phyloP scores from a whole-genome alignment of 768 basidiomycete genomes.

The Atractiella rhizophila region DNA sequence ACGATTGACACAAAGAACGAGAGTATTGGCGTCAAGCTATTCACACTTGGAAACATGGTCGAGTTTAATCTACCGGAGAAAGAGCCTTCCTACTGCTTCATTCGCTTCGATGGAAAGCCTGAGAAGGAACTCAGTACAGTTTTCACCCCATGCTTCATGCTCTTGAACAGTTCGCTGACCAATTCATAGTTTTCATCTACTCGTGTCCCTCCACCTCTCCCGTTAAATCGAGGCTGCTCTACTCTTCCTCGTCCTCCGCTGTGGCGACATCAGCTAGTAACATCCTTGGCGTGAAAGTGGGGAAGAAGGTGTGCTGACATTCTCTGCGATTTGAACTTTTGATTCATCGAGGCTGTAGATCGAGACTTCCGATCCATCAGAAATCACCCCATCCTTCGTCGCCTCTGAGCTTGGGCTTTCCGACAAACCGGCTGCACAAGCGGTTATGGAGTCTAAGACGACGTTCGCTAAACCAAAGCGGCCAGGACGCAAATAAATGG shows the following conservation, averaged over 20 bases:
- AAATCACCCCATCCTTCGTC: not conserved
- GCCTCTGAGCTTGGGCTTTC: not conserved
- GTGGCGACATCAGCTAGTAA: not conserved
- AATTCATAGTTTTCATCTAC: conserved; percentile 55
- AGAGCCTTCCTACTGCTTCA: conserved; percentile 6
- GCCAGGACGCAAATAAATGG: not conserved
- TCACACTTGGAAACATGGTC: conserved; percentile 35
- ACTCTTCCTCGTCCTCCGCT: conserved; percentile 31
- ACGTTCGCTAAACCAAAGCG: not conserved
- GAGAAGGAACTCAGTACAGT: conserved; percentile 31
- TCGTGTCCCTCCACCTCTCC: conserved; percentile 60
- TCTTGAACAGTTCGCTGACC: not conserved
- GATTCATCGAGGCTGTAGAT: not conserved
- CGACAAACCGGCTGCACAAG: too few relatives aligned
- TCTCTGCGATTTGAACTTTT: not conserved
- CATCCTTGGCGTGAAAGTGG: not conserved
- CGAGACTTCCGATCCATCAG: conserved; percentile 4
- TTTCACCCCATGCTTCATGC: conserved; percentile 20
- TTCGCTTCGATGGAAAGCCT: too few relatives aligned
- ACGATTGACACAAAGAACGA: conserved; percentile 39
- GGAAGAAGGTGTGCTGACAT: conserved; percentile 2
- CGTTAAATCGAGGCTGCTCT: conserved; percentile 67
- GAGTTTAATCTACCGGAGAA: conserved; percentile 5
- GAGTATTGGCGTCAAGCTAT: conserved; percentile 35
- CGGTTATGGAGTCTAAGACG: not conserved